Evolutionary conservation across 192 early-diverging fungal species (phyloP).

Genomic region (Entomortierella lignicola): DNA sequence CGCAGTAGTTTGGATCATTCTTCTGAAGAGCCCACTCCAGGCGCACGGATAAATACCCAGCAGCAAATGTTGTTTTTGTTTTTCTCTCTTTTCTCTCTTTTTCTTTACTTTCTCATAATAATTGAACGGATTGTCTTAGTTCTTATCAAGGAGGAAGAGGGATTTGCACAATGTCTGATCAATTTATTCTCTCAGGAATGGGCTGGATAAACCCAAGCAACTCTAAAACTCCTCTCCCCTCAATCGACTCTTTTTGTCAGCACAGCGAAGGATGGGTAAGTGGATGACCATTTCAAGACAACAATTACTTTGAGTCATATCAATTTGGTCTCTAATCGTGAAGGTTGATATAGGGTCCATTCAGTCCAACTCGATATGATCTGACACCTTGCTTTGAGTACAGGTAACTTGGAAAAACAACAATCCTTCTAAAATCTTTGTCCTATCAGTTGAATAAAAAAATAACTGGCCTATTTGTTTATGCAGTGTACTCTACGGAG

Average conservation of each 20-base stretch:
- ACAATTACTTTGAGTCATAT: background rate
- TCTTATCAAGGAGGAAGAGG: background rate
- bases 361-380: conserved; percentile 31
- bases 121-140: too few species aligned
- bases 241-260: conserved; percentile 3
- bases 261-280: conserved; percentile 41
- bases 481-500: conserved; percentile 22
- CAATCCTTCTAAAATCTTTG: too few species aligned
- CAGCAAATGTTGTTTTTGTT: background rate
- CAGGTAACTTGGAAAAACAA: conserved; percentile 11
- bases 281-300: too few species aligned
- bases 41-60: too few species aligned
- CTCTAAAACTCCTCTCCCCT: background rate
- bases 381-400: conserved; percentile 41
- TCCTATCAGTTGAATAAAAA: background rate
- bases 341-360: conserved; percentile 15
- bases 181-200: too few species aligned
- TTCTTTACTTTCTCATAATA: background rate
- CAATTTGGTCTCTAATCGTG: background rate
- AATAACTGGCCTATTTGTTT: too few species aligned
- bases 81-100: background rate
- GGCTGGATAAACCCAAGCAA: background rate
- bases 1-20: background rate
- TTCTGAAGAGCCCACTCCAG: too few species aligned
- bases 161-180: background rate